These are phyloP conservation scores for Triticum timopheevii DNA, from an alignment of 176 grass and related monocot genomes.

Conservation along the genomic window DNA sequence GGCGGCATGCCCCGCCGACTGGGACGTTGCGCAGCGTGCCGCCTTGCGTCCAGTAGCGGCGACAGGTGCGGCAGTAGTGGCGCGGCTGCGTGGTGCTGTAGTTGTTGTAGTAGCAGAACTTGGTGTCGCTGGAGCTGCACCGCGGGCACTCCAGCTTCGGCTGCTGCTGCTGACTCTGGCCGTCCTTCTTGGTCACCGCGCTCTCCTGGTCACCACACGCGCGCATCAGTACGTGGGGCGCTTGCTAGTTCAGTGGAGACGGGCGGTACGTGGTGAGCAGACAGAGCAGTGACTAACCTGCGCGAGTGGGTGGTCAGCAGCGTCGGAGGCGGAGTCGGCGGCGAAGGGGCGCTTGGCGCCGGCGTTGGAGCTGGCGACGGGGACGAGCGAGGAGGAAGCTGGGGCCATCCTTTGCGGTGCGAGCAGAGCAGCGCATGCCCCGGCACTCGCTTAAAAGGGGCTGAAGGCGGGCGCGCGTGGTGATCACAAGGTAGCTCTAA, in stretches of 20 bases:
- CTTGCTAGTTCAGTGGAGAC: neutral
- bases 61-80: constrained; percentile 86
- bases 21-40: constrained; percentile 85
- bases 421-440: constrained; percentile 36
- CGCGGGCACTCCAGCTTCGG: constrained; percentile 64
- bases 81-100: constrained; percentile 89
- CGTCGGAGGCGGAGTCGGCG: neutral
- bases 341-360: constrained; percentile 14
- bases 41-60: constrained; percentile 89
- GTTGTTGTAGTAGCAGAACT: constrained; percentile 99
- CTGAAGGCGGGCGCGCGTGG: neutral
- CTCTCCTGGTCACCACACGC: neutral
- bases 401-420: constrained; percentile 30
- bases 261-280: too few species aligned
- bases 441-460: constrained; percentile 5
- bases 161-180: constrained; percentile 4
- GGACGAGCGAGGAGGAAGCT: neutral
- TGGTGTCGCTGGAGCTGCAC: constrained; percentile 75
- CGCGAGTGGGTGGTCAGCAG: neutral
- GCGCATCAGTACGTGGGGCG: neutral
- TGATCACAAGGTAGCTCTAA: neutral
- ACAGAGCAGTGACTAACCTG: constrained; percentile 2
- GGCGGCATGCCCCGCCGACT: constrained; percentile 55
- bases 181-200: neutral
- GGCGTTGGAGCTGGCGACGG: neutral